phyloP scores from a whole-genome alignment of 2,329 filamentous ascomycete species.

The Phyllosticta ampelicida region DNA sequence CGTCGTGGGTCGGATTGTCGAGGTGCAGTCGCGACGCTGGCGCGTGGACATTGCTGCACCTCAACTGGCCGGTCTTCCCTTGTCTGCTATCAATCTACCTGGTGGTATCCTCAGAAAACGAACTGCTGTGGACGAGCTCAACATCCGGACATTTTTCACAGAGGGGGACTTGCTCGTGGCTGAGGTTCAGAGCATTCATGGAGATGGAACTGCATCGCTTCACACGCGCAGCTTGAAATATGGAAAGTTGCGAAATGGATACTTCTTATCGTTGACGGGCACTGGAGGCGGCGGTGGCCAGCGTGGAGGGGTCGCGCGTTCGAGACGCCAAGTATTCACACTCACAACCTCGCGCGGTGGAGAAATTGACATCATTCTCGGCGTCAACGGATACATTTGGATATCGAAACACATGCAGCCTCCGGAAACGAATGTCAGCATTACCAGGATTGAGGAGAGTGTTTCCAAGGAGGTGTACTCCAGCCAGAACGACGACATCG shows the following conservation, averaged over 20 bases:
- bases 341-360: slow-evolving; percentile 49
- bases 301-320: slow-evolving; percentile 67
- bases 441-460: slow-evolving; percentile 80
- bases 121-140: slow-evolving; percentile 91
- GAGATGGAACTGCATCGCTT: slow-evolving; percentile 74
- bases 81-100: slow-evolving; percentile 86
- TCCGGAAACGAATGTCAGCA: slow-evolving; percentile 43
- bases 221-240: slow-evolving; percentile 89
- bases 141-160: slow-evolving; percentile 93
- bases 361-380: slow-evolving; percentile 74
- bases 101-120: slow-evolving; percentile 84
- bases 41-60: slow-evolving; percentile 87
- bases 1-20: slow-evolving; percentile 84
- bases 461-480: slow-evolving; percentile 82
- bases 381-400: slow-evolving; percentile 96
- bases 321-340: slow-evolving; percentile 80
- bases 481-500: slow-evolving; percentile 84
- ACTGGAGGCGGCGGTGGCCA: slow-evolving; percentile 51
- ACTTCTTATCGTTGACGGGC: slow-evolving; percentile 74
- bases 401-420: slow-evolving; percentile 73
- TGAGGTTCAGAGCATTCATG: slow-evolving; percentile 82
- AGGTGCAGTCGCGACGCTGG: slow-evolving; percentile 91
- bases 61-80: slow-evolving; percentile 71
- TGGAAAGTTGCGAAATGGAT: slow-evolving; percentile 87
- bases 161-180: slow-evolving; percentile 91